Evolutionary conservation across 2,329 filamentous ascomycete species (phyloP).

Genomic region (Blastomyces silverae): DNA sequence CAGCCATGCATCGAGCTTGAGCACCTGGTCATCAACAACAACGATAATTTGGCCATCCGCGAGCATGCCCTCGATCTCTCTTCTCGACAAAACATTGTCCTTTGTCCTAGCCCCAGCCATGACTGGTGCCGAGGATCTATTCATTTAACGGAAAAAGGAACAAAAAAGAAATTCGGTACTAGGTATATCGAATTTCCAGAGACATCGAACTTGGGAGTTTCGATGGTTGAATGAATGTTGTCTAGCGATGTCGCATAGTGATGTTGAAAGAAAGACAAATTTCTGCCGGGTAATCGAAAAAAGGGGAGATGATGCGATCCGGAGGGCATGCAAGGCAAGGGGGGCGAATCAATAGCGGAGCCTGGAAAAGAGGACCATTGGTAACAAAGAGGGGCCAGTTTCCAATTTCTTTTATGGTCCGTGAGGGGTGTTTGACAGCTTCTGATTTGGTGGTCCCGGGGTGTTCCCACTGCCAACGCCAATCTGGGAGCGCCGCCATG

Average conservation of each 20-base stretch:
- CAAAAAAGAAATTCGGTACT: background rate
- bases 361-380: background rate
- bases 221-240: background rate
- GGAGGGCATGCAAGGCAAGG: background rate
- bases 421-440: background rate
- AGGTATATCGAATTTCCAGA: slow-evolving; percentile 11
- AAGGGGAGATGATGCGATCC: slow-evolving; percentile 10
- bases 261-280: background rate
- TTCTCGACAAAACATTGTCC: slow-evolving; percentile 50
- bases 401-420: slow-evolving; percentile 4
- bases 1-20: slow-evolving; percentile 84
- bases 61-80: slow-evolving; percentile 72
- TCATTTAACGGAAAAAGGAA: slow-evolving; percentile 4
- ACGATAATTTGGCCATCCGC: slow-evolving; percentile 71
- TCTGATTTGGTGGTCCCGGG: background rate
- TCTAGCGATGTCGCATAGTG: background rate
- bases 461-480: background rate
- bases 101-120: slow-evolving; percentile 27
- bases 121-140: background rate
- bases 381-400: background rate
- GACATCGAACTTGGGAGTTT: slow-evolving; percentile 5
- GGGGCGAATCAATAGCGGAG: background rate
- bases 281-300: background rate
- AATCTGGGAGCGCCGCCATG: background rate
- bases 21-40: slow-evolving; percentile 69